phyloP scores from a whole-genome alignment of 2,329 filamentous ascomycete genomes.

The Dothideomycetes sp. region DNA sequence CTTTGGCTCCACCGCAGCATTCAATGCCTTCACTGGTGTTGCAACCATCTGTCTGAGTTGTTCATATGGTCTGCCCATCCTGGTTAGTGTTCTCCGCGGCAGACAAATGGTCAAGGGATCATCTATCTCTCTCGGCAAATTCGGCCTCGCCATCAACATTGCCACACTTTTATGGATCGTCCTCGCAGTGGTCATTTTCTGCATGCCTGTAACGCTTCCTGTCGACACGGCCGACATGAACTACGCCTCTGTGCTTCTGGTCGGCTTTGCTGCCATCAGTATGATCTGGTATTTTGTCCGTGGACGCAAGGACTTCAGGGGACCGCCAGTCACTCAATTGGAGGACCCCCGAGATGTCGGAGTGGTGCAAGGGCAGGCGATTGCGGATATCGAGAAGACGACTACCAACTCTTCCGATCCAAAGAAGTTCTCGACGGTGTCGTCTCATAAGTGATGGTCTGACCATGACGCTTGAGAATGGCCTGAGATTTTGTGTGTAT shows the following conservation, averaged over 20 bases:
- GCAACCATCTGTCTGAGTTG: conserved; percentile 68
- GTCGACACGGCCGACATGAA: conserved; percentile 29
- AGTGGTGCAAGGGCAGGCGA: conserved; percentile 15
- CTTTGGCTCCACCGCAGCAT: conserved; percentile 65
- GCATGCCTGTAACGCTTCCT: conserved; percentile 49
- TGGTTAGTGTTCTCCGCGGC: conserved; percentile 57
- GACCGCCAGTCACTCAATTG: conserved; percentile 21
- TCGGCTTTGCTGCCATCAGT: conserved; percentile 21
- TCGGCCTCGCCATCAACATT: conserved; percentile 58
- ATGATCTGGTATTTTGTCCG: conserved; percentile 23
- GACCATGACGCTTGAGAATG: no score
- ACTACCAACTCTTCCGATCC: no score
- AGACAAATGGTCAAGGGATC: conserved; percentile 56
- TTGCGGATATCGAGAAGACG: conserved; percentile 15
- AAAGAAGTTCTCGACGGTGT: no score
- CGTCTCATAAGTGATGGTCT: no score
- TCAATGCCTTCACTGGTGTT: conserved; percentile 70
- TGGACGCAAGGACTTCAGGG: conserved; percentile 23
- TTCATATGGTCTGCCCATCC: conserved; percentile 65
- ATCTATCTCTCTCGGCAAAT: conserved; percentile 55
- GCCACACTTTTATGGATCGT: conserved; percentile 60
- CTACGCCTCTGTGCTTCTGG: conserved; percentile 22
- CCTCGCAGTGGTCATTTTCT: conserved; percentile 62
- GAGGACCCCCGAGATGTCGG: conserved; percentile 12
- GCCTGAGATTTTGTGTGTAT: no score